These are phyloP conservation scores for Abrus precatorius DNA, from an alignment of 306 rosid species.

Conservation along the genomic window DNA sequence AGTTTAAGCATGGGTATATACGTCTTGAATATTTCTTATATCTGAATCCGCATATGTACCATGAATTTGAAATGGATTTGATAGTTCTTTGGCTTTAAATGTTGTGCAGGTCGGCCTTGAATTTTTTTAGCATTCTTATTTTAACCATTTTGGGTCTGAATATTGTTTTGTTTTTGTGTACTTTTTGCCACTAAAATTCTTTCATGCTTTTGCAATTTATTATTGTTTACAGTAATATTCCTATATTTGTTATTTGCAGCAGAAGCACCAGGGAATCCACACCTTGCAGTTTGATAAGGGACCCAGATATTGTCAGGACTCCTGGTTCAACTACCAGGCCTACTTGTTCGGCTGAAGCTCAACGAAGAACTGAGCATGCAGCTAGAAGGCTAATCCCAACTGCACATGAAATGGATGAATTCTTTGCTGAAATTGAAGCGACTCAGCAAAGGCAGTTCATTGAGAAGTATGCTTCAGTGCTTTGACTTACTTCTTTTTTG, in stretches of 20 bases:
- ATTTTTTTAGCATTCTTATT: background rate
- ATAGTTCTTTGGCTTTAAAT: constrained; percentile 15
- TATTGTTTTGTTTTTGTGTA: constrained; percentile 13
- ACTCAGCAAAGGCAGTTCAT: constrained; percentile 77
- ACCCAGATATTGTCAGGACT: constrained; percentile 66
- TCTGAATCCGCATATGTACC: background rate
- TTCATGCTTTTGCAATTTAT: constrained; percentile 3
- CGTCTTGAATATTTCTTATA: background rate
- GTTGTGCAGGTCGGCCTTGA: constrained; percentile 5
- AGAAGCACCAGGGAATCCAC: constrained; percentile 94
- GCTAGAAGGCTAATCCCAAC: constrained; percentile 75
- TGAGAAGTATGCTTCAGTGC: constrained; percentile 66
- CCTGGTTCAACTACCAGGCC: constrained; percentile 91
- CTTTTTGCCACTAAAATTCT: background rate
- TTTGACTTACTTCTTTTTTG: constrained; percentile 19
- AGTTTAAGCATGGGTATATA: background rate
- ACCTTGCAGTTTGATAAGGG: constrained; percentile 88
- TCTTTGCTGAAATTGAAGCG: constrained; percentile 78
- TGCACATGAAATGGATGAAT: constrained; percentile 82
- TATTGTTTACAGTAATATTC: background rate
- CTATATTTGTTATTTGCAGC: constrained; percentile 50
- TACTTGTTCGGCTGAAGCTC: constrained; percentile 60
- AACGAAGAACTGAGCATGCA: constrained; percentile 59
- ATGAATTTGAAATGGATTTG: background rate
- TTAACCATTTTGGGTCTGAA: constrained; percentile 13